Conservation (phyloP, 352 stramenopile genomes). For the Globisporangium paddicum region DNA sequence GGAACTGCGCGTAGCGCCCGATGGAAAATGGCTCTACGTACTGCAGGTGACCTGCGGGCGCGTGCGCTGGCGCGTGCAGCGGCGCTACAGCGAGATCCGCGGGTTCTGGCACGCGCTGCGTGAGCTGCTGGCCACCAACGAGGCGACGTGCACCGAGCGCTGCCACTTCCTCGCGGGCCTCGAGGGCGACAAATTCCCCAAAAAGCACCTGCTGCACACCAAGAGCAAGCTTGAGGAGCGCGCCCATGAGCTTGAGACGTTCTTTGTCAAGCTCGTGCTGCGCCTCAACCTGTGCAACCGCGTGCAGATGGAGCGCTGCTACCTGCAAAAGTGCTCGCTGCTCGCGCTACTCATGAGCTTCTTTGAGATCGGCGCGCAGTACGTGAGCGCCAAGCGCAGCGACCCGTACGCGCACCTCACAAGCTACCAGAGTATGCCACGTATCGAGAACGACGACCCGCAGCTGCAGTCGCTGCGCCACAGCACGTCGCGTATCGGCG, state of each 20-base stretch:
- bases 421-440: constrained; percentile 28
- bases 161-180: constrained; percentile 65
- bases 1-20: constrained; percentile 46
- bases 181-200: constrained; percentile 72
- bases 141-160: constrained; percentile 40
- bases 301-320: constrained; percentile 35
- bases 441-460: constrained; percentile 19
- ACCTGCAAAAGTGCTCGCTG: constrained; percentile 35
- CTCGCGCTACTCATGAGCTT: constrained; percentile 41
- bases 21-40: constrained; percentile 66
- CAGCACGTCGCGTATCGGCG: constrained; percentile 8
- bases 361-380: constrained; percentile 36
- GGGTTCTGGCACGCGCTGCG: constrained; percentile 56
- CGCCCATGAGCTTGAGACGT: constrained; percentile 44
- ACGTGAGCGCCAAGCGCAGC: background rate
- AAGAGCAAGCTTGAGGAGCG: constrained; percentile 54
- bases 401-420: constrained; percentile 20
- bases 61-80: constrained; percentile 43
- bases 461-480: background rate
- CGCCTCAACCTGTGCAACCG: constrained; percentile 61
- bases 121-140: constrained; percentile 24
- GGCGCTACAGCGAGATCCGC: constrained; percentile 74
- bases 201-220: constrained; percentile 68
- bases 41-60: constrained; percentile 48
- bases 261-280: constrained; percentile 63